Evolutionary conservation across 495 filamentous ascomycete genomes (phyloP).

Genomic region (Penicillium ochrochloron): DNA sequence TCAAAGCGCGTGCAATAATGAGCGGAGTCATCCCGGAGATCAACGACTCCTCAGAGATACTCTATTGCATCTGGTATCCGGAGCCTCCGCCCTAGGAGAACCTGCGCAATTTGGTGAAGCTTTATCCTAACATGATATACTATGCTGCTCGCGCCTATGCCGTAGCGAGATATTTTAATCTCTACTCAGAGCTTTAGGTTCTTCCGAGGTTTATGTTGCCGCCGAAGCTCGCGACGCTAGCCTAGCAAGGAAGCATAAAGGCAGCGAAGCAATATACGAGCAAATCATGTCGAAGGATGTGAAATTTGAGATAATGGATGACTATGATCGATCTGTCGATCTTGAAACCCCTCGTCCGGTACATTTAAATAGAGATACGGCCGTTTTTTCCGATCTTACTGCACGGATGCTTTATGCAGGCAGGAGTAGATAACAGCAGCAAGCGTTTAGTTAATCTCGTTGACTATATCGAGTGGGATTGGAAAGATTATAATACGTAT

Average conservation of each 20-base stretch:
- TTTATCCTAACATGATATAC: slow-evolving; percentile 31
- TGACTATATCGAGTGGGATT: slow-evolving; percentile 8
- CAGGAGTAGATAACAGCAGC: slow-evolving; percentile 6
- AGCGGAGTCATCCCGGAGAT: slow-evolving; percentile 19
- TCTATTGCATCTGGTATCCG: slow-evolving; percentile 22
- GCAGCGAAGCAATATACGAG: slow-evolving; percentile 30
- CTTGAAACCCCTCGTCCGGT: slow-evolving; percentile 17
- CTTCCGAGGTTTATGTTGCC: slow-evolving; percentile 37
- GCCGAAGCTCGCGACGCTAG: slow-evolving; percentile 34
- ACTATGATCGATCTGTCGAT: slow-evolving; percentile 31
- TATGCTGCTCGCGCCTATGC: slow-evolving; percentile 40
- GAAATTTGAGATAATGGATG: slow-evolving; percentile 35
- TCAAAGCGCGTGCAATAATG: slow-evolving; percentile 21
- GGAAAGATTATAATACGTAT: slow-evolving; percentile 7
- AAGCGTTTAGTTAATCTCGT: slow-evolving; percentile 2
- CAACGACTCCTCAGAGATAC: slow-evolving; percentile 9
- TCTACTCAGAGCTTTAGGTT: slow-evolving; percentile 35
- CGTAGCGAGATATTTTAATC: slow-evolving; percentile 32
- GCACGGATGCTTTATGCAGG: slow-evolving; percentile 5
- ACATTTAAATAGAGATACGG: slow-evolving; percentile 35
- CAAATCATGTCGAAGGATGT: slow-evolving; percentile 29
- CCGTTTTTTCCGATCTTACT: slow-evolving; percentile 24
- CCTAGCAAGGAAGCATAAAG: slow-evolving; percentile 13
- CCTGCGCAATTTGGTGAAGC: slow-evolving; percentile 17
- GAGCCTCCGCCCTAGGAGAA: slow-evolving; percentile 18